phyloP scores from a whole-genome alignment of 176 grass and related monocot species.

The Carex myosuroides region DNA sequence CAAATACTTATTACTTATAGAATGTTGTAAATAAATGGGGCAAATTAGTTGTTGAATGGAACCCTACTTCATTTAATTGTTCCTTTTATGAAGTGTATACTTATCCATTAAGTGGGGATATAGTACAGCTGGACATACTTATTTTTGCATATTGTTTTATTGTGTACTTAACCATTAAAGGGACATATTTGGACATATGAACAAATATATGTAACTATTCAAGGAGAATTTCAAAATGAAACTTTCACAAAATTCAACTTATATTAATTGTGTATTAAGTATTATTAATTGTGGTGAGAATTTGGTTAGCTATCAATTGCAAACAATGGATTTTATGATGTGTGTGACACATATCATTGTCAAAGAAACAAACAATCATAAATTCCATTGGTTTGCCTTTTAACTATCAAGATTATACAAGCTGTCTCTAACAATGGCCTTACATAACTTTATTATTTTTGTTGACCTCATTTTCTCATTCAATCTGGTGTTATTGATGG shows the following conservation, averaged over 20 bases:
- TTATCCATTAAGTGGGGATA: neutral
- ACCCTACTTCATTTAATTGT: conserved; percentile 23
- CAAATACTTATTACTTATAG: neutral
- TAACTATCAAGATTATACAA: neutral
- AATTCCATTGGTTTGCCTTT: neutral
- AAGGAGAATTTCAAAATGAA: neutral
- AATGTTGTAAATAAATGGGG: neutral
- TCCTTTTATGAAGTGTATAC: neutral
- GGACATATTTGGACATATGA: neutral
- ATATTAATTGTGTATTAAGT: neutral
- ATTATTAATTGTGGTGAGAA: neutral
- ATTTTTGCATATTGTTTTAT: neutral
- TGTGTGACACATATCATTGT: neutral
- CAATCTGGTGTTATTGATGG: neutral
- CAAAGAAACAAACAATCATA: conserved; percentile 5
- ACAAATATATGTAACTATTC: neutral
- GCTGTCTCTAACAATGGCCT: neutral
- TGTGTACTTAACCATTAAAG: neutral
- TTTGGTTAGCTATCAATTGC: conserved; percentile 18
- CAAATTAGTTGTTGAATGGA: conserved; percentile 11
- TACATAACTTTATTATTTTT: neutral
- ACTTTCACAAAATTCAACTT: neutral
- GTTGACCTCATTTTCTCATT: neutral
- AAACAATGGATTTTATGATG: conserved; percentile 15
- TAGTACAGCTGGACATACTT: neutral